Evolutionary conservation across 2,329 filamentous ascomycete genomes (phyloP), one percentile per base, ranked within the genome.

Genomic region (Albifimbria verrucaria): DNA sequence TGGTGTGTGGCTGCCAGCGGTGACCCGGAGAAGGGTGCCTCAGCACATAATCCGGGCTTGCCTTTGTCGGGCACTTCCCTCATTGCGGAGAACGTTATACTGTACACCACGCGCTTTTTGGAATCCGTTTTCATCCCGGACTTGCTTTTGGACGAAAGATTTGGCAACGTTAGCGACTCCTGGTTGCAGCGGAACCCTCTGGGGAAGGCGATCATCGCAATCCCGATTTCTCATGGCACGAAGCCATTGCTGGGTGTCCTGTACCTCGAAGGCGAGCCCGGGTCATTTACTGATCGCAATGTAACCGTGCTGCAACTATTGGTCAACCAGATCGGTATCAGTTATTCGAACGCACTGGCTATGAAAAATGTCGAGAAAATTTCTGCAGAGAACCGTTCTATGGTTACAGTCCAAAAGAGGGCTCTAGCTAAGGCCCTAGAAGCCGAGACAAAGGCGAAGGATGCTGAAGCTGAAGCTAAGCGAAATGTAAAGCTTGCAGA

Each of bases 401-500:
- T 92, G 87, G 83, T 92, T 10, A 81, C 84, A 52, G 79, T 91
- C 55, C 89, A 93, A 66, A 91, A 88, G 69, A 81, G 82, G 24
- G 87, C 89, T 2, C 77, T 92, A 10, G 81, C 80, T 3, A 86
- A 91, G 64, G 89, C 89, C 12, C 78, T 86, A 52, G 82, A 86
- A 55, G 86, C 89, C 1, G 88, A 92, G 68, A 80, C 80, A 55
- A 91, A 92, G 67, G 89, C 89, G 10, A 91, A 90, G 67, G 75
- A 82, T 50, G 89, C 89, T 1, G 88, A 92, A 66, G 83, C 87
- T 1, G 84, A 90, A 64, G 89, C 89, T 7, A 85, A 89, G 64
- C 82, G 86, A 55, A 91, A 90, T 66, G 88, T 92, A 66, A 87
- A 89, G 69, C 79, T 92, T 39, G 90, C 90, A 17, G 89, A 93